Evolutionary conservation across 2,329 filamentous ascomycete species (phyloP).

Genomic region (Xylariomycetidae sp.): DNA sequence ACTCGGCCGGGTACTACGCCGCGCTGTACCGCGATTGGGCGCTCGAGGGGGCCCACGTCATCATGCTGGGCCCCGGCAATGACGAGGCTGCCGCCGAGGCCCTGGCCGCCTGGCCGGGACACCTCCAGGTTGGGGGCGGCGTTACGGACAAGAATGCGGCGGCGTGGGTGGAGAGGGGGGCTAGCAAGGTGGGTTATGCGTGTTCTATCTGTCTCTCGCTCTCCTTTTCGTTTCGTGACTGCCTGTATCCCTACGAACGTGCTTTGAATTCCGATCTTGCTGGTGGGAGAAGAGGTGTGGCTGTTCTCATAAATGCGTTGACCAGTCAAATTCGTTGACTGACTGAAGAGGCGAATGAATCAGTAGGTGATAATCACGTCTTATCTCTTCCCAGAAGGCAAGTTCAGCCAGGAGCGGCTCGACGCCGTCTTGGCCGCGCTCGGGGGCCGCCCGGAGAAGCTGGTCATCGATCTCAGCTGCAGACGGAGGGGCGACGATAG

Average conservation of each 20-base stretch:
- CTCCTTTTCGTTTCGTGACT: conserved; percentile 4
- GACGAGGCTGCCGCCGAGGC: conserved; percentile 74
- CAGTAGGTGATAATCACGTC: conserved; percentile 93
- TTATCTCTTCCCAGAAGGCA: conserved; percentile 80
- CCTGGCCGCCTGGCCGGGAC: conserved; percentile 70
- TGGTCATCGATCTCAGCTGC: conserved; percentile 95
- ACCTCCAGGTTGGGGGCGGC: conserved; percentile 89
- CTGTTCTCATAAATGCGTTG: no score
- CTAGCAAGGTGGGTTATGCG: conserved; percentile 77
- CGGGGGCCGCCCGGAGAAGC: conserved; percentile 68
- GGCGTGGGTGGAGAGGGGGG: conserved; percentile 82
- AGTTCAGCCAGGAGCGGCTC: conserved; percentile 74
- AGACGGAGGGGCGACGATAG: conserved; percentile 63
- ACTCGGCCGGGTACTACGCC: conserved; percentile 78
- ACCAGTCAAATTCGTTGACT: no score
- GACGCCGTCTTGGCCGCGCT: conserved; percentile 69
- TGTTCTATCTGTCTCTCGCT: no score
- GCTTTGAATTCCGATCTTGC: no score
- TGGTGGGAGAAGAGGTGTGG: no score
- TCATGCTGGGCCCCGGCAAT: conserved; percentile 92
- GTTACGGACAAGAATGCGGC: conserved; percentile 81
- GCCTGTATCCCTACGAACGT: no score
- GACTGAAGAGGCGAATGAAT: conserved; percentile 2
- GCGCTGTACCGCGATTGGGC: conserved; percentile 71
- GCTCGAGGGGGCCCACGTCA: conserved; percentile 82